A percentile compares a stretch with the other conserved stretches of the same genome.
Conservation (phyloP, 768 basidiomycete genomes). For the Guyanaporus albipodus region DNA sequence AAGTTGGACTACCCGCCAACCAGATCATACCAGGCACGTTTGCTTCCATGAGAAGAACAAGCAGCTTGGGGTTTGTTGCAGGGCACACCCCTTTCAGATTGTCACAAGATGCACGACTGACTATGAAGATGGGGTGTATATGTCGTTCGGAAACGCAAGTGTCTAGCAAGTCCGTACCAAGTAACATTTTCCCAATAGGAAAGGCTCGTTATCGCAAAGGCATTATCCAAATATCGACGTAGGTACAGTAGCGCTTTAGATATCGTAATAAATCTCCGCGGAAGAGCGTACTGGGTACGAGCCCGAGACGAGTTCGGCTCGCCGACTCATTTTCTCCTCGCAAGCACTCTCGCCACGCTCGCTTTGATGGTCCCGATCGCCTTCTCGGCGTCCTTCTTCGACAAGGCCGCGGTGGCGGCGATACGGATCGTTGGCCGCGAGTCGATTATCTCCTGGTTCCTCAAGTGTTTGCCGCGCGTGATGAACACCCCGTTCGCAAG, state of each 20-base stretch:
- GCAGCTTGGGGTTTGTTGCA: too few species aligned
- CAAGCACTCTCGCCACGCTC: conserved; percentile 70
- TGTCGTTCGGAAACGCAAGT: too few species aligned
- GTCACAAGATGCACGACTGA: too few species aligned
- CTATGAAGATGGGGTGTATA: too few species aligned
- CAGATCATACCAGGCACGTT: too few species aligned
- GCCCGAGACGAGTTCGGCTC: neutral
- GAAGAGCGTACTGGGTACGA: neutral
- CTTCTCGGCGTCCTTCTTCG: conserved; percentile 91
- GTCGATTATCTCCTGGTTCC: conserved; percentile 81
- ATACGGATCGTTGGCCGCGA: conserved; percentile 80
- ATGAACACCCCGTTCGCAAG: conserved; percentile 79
- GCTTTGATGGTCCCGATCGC: conserved; percentile 70
- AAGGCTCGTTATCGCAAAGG: too few species aligned
- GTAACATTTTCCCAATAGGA: too few species aligned
- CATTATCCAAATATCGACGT: conserved; percentile 10
- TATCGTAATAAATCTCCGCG: conserved; percentile 27
- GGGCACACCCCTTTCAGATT: too few species aligned
- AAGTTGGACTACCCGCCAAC: too few species aligned
- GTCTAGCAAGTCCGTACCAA: too few species aligned
- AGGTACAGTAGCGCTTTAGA: conserved; percentile 24
- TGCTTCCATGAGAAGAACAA: too few species aligned
- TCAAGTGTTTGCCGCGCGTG: conserved; percentile 77
- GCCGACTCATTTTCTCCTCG: conserved; percentile 45
- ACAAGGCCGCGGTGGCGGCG: conserved; percentile 73